Percentiles rank a stretch among this genome's conserved stretches.
phyloP scores from a whole-genome alignment of 192 early-diverging fungal genomes.

The Umbelopsis isabellina region DNA sequence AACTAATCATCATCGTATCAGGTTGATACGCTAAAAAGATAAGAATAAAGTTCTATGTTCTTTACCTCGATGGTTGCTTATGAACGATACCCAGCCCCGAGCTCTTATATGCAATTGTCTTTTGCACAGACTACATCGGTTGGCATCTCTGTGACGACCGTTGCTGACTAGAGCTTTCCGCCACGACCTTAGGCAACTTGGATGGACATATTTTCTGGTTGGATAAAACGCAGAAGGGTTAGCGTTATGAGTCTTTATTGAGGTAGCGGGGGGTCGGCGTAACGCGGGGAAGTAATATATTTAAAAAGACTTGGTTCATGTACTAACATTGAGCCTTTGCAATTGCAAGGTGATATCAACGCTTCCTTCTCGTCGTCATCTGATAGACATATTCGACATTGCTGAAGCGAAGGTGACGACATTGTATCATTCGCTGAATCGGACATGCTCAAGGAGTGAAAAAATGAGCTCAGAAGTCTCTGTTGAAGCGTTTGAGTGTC shows the following conservation, averaged over 20 bases:
- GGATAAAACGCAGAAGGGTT: background rate
- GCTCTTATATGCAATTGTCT: conserved; percentile 23
- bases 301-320: background rate
- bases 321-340: conserved; percentile 46
- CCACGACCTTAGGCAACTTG: conserved; percentile 37
- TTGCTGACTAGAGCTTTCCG: conserved; percentile 25
- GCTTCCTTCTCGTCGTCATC: conserved; percentile 26
- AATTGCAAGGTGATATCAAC: conserved; percentile 42
- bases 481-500: background rate
- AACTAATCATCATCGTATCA: background rate
- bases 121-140: conserved; percentile 38
- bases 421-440: background rate
- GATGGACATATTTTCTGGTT: conserved; percentile 43
- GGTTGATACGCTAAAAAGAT: background rate
- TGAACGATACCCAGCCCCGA: conserved; percentile 4
- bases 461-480: too few species aligned
- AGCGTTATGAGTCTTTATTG: background rate
- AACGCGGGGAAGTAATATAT: too few species aligned
- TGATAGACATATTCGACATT: conserved; percentile 42
- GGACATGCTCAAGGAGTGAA: background rate
- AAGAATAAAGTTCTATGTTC: too few species aligned
- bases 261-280: background rate
- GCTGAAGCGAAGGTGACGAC: background rate
- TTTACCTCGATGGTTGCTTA: conserved; percentile 37
- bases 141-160: conserved; percentile 28